Conservation (phyloP, 805 yeast genomes). For the Teunomyces pallodes region DNA sequence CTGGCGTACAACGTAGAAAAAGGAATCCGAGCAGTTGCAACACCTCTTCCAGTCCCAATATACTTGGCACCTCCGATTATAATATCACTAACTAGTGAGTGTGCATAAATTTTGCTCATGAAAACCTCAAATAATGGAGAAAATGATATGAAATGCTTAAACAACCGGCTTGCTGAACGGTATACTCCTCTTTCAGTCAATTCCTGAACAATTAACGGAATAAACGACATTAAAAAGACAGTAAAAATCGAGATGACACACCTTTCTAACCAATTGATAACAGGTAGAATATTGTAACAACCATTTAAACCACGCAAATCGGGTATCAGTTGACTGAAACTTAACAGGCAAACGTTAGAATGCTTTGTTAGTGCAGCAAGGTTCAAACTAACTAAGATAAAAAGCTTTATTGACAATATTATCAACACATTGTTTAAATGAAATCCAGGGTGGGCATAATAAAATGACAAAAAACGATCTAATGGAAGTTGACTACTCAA, state of each 20-base stretch:
- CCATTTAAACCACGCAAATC: constrained; percentile 76
- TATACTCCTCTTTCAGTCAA: constrained; percentile 78
- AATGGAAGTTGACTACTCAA: constrained; percentile 86
- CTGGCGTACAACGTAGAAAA: constrained; percentile 72
- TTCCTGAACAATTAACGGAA: constrained; percentile 86
- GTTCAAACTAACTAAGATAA: constrained; percentile 75
- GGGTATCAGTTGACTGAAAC: constrained; percentile 66
- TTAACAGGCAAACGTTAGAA: constrained; percentile 63
- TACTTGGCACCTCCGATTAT: constrained; percentile 91
- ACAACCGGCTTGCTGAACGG: constrained; percentile 67
- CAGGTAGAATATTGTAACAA: constrained; percentile 82
- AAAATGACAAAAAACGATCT: constrained; percentile 87
- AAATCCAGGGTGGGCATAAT: constrained; percentile 96
- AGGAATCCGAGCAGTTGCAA: constrained; percentile 79
- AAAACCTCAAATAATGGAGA: constrained; percentile 94
- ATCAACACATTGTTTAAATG: constrained; percentile 89
- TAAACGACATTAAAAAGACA: constrained; percentile 87
- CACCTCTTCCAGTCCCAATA: constrained; percentile 90
- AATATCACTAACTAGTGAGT: constrained; percentile 69
- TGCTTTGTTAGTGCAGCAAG: constrained; percentile 78
- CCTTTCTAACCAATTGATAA: constrained; percentile 84
- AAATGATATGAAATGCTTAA: constrained; percentile 74
- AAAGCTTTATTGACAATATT: constrained; percentile 77
- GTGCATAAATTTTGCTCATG: constrained; percentile 89
- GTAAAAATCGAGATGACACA: constrained; percentile 88